Percentiles rank a stretch among this genome's conserved stretches.
Conservation (phyloP, 352 stramenopile genomes). For the Blastocystis sp. region DNA sequence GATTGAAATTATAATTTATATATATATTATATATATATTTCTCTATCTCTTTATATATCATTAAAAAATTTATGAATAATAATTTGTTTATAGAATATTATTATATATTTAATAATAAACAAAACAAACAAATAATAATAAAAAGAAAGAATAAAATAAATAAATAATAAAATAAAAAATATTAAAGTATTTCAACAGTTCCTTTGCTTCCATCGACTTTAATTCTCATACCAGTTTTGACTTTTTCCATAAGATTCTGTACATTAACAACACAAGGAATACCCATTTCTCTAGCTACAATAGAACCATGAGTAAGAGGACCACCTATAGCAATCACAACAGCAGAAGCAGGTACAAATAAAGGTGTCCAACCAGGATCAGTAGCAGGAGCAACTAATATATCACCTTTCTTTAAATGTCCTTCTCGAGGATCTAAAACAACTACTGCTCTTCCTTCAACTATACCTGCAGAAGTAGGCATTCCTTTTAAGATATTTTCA, state of each 20-base stretch:
- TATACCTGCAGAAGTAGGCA: not conserved
- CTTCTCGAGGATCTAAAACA: not conserved
- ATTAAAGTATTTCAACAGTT: not conserved
- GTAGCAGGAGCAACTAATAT: constrained; percentile 9
- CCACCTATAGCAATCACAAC: constrained; percentile 1
- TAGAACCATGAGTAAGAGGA: constrained; percentile 4
- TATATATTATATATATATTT: too few relatives aligned
- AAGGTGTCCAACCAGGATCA: constrained; percentile 3
- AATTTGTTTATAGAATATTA: too few relatives aligned
- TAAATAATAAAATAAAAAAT: too few relatives aligned
- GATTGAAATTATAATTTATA: too few relatives aligned
- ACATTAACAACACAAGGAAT: constrained; percentile 16
- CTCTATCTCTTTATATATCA: too few relatives aligned
- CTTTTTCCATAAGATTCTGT: not conserved
- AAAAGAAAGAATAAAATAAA: too few relatives aligned
- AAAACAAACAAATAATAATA: too few relatives aligned
- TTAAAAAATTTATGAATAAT: too few relatives aligned
- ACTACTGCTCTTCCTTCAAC: not conserved
- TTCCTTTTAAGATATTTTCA: not conserved
- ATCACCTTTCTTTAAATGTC: not conserved
- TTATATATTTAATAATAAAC: too few relatives aligned
- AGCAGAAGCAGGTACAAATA: constrained; percentile 1
- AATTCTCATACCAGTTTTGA: constrained; percentile 16
- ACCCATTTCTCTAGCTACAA: not conserved
- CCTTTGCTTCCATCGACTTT: constrained; percentile 9